A percentile compares a stretch with the other conserved stretches of the same genome.
Conservation (phyloP, 78 protist genomes). For the Dictyostelium purpureum region DNA sequence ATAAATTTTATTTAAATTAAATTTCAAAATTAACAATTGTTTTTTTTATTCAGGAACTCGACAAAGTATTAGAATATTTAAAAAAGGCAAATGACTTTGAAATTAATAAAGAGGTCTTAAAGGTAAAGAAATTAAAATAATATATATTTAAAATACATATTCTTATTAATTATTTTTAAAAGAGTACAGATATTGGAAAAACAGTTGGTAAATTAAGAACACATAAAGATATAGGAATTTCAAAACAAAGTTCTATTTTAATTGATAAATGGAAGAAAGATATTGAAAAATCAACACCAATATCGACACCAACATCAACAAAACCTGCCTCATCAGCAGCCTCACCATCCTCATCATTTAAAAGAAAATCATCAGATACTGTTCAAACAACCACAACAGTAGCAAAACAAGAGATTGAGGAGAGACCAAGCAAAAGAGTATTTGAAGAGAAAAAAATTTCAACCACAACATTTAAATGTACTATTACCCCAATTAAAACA, state of each 20-base stretch:
- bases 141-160: background rate
- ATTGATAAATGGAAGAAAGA: slow-evolving; percentile 46
- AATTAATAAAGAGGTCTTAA: slow-evolving; percentile 23
- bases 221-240: background rate
- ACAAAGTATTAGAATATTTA: background rate
- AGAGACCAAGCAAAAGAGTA: background rate
- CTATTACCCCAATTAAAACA: background rate
- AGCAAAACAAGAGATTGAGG: background rate
- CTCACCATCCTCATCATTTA: background rate
- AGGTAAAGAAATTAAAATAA: background rate
- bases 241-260: background rate
- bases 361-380: background rate
- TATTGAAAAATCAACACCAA: background rate
- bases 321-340: background rate
- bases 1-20: too few relatives aligned
- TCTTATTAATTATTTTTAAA: background rate
- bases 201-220: slow-evolving; percentile 41
- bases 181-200: slow-evolving; percentile 55
- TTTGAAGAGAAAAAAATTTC: background rate
- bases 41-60: background rate
- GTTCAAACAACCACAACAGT: background rate
- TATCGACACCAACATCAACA: background rate
- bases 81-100: background rate
- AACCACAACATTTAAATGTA: background rate
- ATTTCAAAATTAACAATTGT: too few relatives aligned